Evolutionary conservation across 2,329 filamentous ascomycete species (phyloP).

Genomic region (Acrocalymma vagum): DNA sequence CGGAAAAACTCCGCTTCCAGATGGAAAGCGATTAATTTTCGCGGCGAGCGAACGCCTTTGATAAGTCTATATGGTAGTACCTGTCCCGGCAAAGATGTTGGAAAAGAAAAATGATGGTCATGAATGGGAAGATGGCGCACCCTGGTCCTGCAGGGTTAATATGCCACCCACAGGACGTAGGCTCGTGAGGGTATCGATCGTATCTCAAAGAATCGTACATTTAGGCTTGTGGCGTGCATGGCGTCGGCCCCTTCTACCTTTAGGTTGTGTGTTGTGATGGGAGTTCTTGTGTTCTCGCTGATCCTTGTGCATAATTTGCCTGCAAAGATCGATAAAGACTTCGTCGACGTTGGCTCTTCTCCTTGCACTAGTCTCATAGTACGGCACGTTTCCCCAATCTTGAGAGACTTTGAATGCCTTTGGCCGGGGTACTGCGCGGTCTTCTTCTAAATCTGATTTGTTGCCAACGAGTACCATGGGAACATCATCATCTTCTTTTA

Average conservation of each 20-base stretch:
- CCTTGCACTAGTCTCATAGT: slow-evolving; percentile 88
- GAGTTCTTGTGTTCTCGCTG: slow-evolving; percentile 51
- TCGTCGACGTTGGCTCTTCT: slow-evolving; percentile 89
- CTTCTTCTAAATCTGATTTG: slow-evolving; percentile 89
- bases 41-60: no score
- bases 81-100: no score
- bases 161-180: slow-evolving; percentile 17
- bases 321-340: slow-evolving; percentile 84
- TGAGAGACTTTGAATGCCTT: slow-evolving; percentile 87
- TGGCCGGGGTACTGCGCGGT: slow-evolving; percentile 78
- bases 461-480: slow-evolving; percentile 93
- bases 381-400: slow-evolving; percentile 84
- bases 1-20: no score
- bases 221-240: slow-evolving; percentile 25
- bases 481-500: slow-evolving; percentile 86
- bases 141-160: slow-evolving; percentile 34
- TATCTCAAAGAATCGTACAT: slow-evolving; percentile 37
- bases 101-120: slow-evolving; percentile 6
- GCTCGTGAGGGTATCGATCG: slow-evolving; percentile 31
- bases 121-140: slow-evolving; percentile 13
- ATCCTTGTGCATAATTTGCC: slow-evolving; percentile 82
- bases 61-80: no score
- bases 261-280: slow-evolving; percentile 24
- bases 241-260: slow-evolving; percentile 14
- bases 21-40: no score